Percentiles rank a stretch among this genome's conserved stretches.
Evolutionary conservation across 2,329 filamentous ascomycete species (phyloP).

Genomic region (Arthrobotrys sinensis): DNA sequence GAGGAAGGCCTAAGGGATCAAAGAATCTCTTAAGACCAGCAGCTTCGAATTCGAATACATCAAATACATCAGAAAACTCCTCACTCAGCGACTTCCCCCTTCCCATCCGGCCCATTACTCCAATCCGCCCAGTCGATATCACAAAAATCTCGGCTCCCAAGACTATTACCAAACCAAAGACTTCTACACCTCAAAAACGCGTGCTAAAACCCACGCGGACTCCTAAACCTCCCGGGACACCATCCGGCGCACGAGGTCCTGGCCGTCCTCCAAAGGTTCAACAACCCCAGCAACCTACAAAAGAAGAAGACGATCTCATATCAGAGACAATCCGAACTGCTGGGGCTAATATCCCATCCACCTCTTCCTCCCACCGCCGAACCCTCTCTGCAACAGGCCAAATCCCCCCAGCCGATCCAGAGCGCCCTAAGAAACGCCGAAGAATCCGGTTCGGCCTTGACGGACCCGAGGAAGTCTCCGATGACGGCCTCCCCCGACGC

Average conservation of each 20-base stretch:
- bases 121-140: not conserved
- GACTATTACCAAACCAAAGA: not conserved
- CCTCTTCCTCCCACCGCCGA: slow-evolving; percentile 19
- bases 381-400: slow-evolving; percentile 25
- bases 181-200: not conserved
- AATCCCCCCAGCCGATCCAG: not conserved
- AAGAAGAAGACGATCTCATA: slow-evolving; percentile 43
- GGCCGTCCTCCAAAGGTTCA: slow-evolving; percentile 45
- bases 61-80: slow-evolving; percentile 19
- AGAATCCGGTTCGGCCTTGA: slow-evolving; percentile 34
- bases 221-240: slow-evolving; percentile 35
- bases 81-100: slow-evolving; percentile 18
- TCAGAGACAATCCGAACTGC: slow-evolving; percentile 40
- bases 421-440: slow-evolving; percentile 55
- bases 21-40: slow-evolving; percentile 36
- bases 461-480: slow-evolving; percentile 36
- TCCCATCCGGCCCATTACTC: not conserved
- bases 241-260: slow-evolving; percentile 51
- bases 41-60: slow-evolving; percentile 19
- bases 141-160: not conserved
- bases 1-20: slow-evolving; percentile 51
- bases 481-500: slow-evolving; percentile 2
- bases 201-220: slow-evolving; percentile 39
- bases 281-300: not conserved
- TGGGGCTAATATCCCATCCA: slow-evolving; percentile 20